Percentiles rank a stretch among this genome's conserved stretches.
phyloP scores from a whole-genome alignment of 225 moss, liverwort and hornwort species.

The Lunularia cruciata region DNA sequence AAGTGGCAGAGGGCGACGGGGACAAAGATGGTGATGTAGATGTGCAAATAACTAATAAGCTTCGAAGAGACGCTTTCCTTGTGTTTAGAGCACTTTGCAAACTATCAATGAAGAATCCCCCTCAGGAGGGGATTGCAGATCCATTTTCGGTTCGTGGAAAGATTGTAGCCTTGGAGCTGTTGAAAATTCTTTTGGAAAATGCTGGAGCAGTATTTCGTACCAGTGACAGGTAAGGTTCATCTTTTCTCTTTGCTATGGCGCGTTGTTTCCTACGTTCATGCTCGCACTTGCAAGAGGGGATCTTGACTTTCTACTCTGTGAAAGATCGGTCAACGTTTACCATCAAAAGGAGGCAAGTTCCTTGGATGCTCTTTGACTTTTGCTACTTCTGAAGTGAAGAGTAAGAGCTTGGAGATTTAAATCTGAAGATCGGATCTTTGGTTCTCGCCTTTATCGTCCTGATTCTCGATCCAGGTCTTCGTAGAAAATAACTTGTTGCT shows the following conservation, averaged over 20 bases:
- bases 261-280: no score
- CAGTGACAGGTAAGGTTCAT: slow-evolving; percentile 78
- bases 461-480: no score
- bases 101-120: slow-evolving; percentile 98
- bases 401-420: no score
- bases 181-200: slow-evolving; percentile 97
- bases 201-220: slow-evolving; percentile 97
- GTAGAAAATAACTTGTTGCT: no score
- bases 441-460: no score
- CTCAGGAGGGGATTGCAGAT: slow-evolving; percentile 88
- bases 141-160: slow-evolving; percentile 96
- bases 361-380: no score
- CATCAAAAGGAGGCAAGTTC: no score
- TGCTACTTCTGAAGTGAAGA: no score
- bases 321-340: no score
- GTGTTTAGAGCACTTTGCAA: slow-evolving; percentile 99
- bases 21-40: slow-evolving; percentile 98
- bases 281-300: no score
- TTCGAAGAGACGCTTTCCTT: slow-evolving; percentile 95
- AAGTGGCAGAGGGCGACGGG: slow-evolving; percentile 65
- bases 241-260: neutral
- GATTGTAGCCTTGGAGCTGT: slow-evolving; percentile 86
- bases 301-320: no score
- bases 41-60: slow-evolving; percentile 93
- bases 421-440: no score